Evolutionary conservation across 2,329 filamentous ascomycete species (phyloP), one percentile per base, ranked within the genome.

Genomic region (Neonectria neomacrospora): DNA sequence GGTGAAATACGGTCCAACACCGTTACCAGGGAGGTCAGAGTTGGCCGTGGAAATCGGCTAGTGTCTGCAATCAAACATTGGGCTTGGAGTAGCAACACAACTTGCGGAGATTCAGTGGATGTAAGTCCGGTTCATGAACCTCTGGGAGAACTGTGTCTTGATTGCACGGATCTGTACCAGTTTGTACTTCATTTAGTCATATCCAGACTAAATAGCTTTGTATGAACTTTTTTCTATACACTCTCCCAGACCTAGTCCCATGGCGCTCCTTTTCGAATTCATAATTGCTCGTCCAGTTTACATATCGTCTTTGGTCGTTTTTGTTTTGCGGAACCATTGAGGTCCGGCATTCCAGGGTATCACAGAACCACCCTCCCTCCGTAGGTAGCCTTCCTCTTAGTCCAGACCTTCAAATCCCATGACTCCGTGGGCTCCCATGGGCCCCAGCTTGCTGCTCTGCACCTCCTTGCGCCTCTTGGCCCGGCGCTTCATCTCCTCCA

Each of bases 341-440:
- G 32, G 53, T 42, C 30, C 51, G 32, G 37, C 14, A 41, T 55
- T 32, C 39, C 23, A 54, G 62, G 67, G 67, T 68, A 68, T 65
- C 64, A 65, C 60, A 64, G 39, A 50, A 34, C 37, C 41, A 5
- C 26, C 39, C 16, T 28, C 14, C 51, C 22, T 32, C 41, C 26
- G n/a, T 10, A 32, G 23, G 16, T 28, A 20, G 18, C n/a, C 3
- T 41, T 44, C 3, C 5, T 32, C 41, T 67, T 64, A 84, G 61
- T 84, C 82, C 67, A 85, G 61, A 8, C 80, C 82, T 12, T 82
- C 80, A 63, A 86, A 85, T 5, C 80, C 81, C 66, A 85, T 70
- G n/a, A 86, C 78, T 52, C 83, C 83, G 47, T 86, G 83, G 3
- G 82, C 82, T 20, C 83, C 83, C 76, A 81, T 82, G 12, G 82